Conservation (phyloP, 1,284 basidiomycete genomes). For the Cryptococcus neoformans region DNA sequence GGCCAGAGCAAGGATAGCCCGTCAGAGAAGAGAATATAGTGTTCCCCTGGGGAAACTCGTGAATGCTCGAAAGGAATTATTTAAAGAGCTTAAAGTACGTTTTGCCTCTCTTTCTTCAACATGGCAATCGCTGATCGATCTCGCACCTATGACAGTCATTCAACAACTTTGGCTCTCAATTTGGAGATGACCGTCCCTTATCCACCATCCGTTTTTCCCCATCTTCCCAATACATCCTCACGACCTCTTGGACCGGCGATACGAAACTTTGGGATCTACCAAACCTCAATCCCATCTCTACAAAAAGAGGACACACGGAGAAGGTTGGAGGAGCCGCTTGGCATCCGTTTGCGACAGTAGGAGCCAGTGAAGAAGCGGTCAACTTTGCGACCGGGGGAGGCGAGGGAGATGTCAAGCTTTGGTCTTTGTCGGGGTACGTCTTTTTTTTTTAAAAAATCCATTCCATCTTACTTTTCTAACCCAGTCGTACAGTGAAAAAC, state of each 20-base stretch:
- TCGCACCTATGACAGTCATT: slow-evolving; percentile 61
- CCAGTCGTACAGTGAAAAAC: slow-evolving; percentile 59
- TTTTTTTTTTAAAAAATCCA: slow-evolving; percentile 31
- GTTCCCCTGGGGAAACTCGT: slow-evolving; percentile 88
- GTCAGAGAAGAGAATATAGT: slow-evolving; percentile 81
- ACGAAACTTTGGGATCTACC: slow-evolving; percentile 96
- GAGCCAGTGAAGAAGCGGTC: slow-evolving; percentile 80
- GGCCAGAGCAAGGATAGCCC: slow-evolving; percentile 83
- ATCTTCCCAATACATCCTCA: slow-evolving; percentile 80
- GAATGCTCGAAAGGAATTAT: slow-evolving; percentile 84
- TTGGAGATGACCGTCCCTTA: slow-evolving; percentile 92
- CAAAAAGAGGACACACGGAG: slow-evolving; percentile 79
- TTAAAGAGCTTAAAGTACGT: slow-evolving; percentile 79
- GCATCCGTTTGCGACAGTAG: slow-evolving; percentile 94
- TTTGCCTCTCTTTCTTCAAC: not conserved
- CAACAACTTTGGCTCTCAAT: slow-evolving; percentile 91
- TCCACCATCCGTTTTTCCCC: slow-evolving; percentile 94
- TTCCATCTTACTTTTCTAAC: not conserved
- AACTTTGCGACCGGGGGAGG: slow-evolving; percentile 91
- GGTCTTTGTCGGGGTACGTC: slow-evolving; percentile 71
- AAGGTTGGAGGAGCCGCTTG: slow-evolving; percentile 93
- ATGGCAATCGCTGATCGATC: not conserved
- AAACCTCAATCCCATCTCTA: slow-evolving; percentile 69
- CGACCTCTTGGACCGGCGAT: slow-evolving; percentile 92
- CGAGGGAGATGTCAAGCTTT: slow-evolving; percentile 80